A percentile compares a stretch with the other conserved stretches of the same genome.
Evolutionary conservation across 306 rosid species (phyloP).

Genomic region (Rosa rugosa): DNA sequence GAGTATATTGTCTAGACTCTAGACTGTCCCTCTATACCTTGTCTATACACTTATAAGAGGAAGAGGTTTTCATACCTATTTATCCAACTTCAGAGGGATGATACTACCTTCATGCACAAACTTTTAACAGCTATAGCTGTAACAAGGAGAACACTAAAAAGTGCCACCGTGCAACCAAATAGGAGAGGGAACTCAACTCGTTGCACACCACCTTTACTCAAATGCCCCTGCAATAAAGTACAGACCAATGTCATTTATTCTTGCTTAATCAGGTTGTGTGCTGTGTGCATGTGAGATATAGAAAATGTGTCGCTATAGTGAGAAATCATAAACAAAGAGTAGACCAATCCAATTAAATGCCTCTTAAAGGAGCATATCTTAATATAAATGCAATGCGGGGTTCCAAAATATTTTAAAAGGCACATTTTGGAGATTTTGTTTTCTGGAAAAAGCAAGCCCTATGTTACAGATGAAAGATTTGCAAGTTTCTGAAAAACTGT

Average conservation of each 20-base stretch:
- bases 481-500: neutral
- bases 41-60: conserved; percentile 23
- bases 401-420: neutral
- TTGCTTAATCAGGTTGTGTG: neutral
- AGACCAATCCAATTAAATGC: neutral
- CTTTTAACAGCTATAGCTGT: conserved; percentile 52
- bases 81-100: neutral
- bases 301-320: neutral
- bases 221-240: conserved; percentile 43
- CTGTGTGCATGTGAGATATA: neutral
- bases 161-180: conserved; percentile 79
- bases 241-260: neutral
- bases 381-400: neutral
- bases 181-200: conserved; percentile 74
- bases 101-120: neutral
- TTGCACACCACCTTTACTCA: conserved; percentile 47
- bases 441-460: neutral
- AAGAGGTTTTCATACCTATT: neutral
- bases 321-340: neutral
- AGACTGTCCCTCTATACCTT: neutral
- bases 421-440: neutral
- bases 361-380: neutral
- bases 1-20: neutral
- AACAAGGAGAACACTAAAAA: conserved; percentile 58
- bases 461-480: neutral